These are phyloP conservation scores for Pichia sp. DNA, from an alignment of 1,139 yeast genomes.

Conservation along the genomic window DNA sequence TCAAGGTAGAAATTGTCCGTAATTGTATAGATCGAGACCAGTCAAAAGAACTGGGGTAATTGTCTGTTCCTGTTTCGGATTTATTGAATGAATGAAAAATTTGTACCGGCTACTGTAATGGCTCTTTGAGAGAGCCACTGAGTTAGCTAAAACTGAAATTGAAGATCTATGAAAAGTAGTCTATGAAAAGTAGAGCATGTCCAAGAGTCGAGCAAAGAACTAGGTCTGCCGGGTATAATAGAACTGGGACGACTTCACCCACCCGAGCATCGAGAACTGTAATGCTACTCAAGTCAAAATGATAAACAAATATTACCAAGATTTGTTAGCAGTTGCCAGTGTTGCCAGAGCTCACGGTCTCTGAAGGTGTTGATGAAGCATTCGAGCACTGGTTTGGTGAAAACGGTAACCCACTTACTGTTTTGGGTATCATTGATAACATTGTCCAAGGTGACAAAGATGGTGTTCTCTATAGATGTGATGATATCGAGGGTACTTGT, in stretches of 20 bases:
- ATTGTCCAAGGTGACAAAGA: constrained; percentile 18
- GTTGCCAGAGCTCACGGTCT: constrained; percentile 29
- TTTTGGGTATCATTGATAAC: constrained; percentile 19
- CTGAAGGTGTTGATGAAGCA: constrained; percentile 29
- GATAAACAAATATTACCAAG: constrained; percentile 22
- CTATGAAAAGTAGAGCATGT: too few relatives aligned
- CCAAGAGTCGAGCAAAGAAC: too few relatives aligned
- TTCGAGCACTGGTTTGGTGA: constrained; percentile 28
- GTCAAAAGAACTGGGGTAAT: too few relatives aligned
- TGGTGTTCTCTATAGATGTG: constrained; percentile 20
- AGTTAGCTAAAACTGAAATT: too few relatives aligned
- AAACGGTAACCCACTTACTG: constrained; percentile 18
- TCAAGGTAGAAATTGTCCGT: not conserved
- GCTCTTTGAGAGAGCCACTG: too few relatives aligned
- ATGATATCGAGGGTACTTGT: constrained; percentile 22
- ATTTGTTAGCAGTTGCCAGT: constrained; percentile 27
- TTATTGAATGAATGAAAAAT: too few relatives aligned
- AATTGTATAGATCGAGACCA: not conserved
- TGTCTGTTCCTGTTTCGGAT: too few relatives aligned
- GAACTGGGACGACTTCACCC: constrained; percentile 11
- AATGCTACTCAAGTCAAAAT: constrained; percentile 18
- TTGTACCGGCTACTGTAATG: too few relatives aligned
- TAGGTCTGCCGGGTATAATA: too few relatives aligned
- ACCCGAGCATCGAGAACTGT: constrained; percentile 16
- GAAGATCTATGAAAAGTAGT: too few relatives aligned